phyloP scores from a whole-genome alignment of 2,329 filamentous ascomycete species.

The Aspergillus sp. region DNA sequence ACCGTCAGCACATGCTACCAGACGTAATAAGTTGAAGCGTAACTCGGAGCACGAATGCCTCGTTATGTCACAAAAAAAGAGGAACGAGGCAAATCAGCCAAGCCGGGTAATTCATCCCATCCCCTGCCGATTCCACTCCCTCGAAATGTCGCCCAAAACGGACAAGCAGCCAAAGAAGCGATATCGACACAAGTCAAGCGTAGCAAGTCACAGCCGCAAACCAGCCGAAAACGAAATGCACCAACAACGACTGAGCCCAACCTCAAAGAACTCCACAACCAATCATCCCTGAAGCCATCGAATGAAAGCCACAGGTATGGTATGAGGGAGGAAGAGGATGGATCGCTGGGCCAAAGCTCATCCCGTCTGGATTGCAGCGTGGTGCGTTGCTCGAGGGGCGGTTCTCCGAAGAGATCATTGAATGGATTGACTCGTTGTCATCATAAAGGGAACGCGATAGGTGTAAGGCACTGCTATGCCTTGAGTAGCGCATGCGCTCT shows the following conservation, averaged over 20 bases:
- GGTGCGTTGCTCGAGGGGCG: conserved; percentile 25
- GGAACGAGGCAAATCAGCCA: conserved; percentile 25
- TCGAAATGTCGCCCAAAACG: conserved; percentile 32
- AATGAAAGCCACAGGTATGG: conserved; percentile 31
- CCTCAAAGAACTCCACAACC: conserved; percentile 36
- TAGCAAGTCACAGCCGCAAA: conserved; percentile 11
- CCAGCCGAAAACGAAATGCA: conserved; percentile 10
- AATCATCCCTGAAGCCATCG: conserved; percentile 30
- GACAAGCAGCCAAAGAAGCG: conserved; percentile 21
- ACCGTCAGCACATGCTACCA: conserved; percentile 4
- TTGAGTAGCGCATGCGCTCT: conserved; percentile 9
- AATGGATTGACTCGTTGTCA: conserved; percentile 59
- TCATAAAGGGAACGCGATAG: conserved; percentile 37
- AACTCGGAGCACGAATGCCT: conserved; percentile 4
- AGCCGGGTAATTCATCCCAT: conserved; percentile 40
- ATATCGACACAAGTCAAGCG: conserved; percentile 31
- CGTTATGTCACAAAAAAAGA: conserved; percentile 7
- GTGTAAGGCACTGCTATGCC: background rate
- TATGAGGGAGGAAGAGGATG: conserved; percentile 35
- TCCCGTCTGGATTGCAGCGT: no score
- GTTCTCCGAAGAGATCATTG: conserved; percentile 45
- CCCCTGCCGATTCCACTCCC: conserved; percentile 28
- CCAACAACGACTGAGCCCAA: conserved; percentile 20
- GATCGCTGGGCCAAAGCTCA: conserved; percentile 14
- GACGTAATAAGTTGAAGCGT: background rate